These are phyloP conservation scores for Microdochium bolleyi DNA, from an alignment of 2,329 filamentous ascomycete species.

Conservation along the genomic window DNA sequence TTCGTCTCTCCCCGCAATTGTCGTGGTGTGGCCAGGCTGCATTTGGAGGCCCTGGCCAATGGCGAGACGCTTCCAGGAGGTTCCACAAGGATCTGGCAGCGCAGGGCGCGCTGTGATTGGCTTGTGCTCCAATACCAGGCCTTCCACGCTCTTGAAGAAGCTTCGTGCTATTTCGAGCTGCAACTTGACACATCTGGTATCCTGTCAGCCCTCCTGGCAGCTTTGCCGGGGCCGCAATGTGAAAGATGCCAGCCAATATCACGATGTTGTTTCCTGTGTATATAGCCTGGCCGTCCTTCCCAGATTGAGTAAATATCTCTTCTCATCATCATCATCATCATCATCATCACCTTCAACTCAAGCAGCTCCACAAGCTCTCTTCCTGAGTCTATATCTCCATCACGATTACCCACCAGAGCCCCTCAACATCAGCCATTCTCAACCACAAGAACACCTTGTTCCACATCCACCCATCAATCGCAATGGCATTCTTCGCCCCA, in stretches of 20 bases:
- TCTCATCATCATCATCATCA: background rate
- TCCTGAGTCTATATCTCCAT: background rate
- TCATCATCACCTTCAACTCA: background rate
- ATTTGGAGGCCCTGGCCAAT: background rate
- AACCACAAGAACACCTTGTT: background rate
- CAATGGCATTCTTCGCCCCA: background rate
- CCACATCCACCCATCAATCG: background rate
- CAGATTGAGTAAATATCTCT: background rate
- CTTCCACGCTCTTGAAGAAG: background rate
- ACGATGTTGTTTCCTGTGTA: background rate
- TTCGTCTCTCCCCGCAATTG: too few relatives aligned
- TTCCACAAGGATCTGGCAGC: background rate
- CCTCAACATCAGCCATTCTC: background rate
- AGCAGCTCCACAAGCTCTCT: background rate
- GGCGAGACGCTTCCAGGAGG: background rate
- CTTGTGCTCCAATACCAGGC: too few relatives aligned
- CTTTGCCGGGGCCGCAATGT: too few relatives aligned
- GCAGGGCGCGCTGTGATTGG: background rate
- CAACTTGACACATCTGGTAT: background rate
- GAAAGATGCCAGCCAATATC: background rate
- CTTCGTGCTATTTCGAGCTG: background rate
- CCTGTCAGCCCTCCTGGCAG: too few relatives aligned
- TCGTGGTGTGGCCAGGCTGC: too few relatives aligned
- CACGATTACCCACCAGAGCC: background rate
- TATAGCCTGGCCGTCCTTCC: background rate